Evolutionary conservation across 257 asterid genomes (phyloP).

Genomic region (Primulina tabacum): DNA sequence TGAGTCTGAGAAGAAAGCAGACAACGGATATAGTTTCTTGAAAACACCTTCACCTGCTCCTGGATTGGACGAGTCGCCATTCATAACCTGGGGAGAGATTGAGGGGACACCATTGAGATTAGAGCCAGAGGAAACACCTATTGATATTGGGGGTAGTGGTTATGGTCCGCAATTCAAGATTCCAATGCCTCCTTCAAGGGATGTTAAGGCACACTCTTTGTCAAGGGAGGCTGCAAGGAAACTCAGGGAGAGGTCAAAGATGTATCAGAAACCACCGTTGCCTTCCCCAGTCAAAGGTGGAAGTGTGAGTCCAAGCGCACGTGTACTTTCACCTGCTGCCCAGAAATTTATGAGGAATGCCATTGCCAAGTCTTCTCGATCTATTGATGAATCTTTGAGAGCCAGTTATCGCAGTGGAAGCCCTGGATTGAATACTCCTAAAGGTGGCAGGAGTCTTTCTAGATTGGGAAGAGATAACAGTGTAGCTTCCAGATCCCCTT

Average conservation of each 20-base stretch:
- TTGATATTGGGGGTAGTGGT: constrained; percentile 88
- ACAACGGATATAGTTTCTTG: constrained; percentile 81
- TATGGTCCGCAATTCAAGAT: constrained; percentile 82
- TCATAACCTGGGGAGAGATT: constrained; percentile 96
- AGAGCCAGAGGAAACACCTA: constrained; percentile 89
- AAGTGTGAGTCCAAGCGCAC: constrained; percentile 72
- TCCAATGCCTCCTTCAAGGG: constrained; percentile 87
- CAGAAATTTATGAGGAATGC: constrained; percentile 90
- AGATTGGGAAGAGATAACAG: constrained; percentile 71
- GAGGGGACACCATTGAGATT: constrained; percentile 92
- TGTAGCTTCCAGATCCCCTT: constrained; percentile 64
- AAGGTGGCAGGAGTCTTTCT: constrained; percentile 82
- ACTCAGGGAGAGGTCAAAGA: constrained; percentile 78
- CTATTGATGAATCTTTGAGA: constrained; percentile 82
- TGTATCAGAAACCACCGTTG: constrained; percentile 92
- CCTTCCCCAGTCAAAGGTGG: constrained; percentile 89
- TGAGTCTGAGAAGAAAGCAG: constrained; percentile 78
- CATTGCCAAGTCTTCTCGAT: constrained; percentile 72
- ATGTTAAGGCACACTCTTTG: constrained; percentile 77
- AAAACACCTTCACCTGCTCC: constrained; percentile 98
- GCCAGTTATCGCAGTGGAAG: constrained; percentile 92
- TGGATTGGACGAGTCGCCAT: constrained; percentile 81
- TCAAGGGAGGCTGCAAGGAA: constrained; percentile 92
- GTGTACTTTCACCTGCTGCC: constrained; percentile 77
- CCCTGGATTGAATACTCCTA: constrained; percentile 77